Evolutionary conservation across 345 rosid genomes (phyloP).

Genomic region (Hypericum androsaemum): DNA sequence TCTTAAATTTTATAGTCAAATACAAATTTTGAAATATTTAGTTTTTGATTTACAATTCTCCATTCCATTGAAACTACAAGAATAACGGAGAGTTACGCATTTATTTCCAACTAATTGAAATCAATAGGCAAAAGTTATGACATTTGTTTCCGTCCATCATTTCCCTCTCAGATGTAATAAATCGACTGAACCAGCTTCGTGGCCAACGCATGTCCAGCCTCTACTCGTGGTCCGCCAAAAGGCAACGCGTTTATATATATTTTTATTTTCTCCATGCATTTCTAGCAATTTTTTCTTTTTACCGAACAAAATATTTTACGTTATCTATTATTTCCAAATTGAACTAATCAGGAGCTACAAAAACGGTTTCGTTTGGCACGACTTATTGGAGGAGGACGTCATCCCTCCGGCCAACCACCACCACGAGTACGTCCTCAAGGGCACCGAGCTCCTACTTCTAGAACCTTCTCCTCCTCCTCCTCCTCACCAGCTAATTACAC

Average conservation of each 20-base stretch:
- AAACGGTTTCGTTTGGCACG: constrained; percentile 95
- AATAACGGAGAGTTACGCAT: background rate
- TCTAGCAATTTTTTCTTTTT: background rate
- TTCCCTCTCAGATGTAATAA: constrained; percentile 56
- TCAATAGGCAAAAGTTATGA: background rate
- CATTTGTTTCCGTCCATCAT: background rate
- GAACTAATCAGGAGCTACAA: constrained; percentile 63
- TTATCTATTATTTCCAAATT: no score
- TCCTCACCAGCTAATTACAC: constrained; percentile 4
- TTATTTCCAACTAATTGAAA: background rate
- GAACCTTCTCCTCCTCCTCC: constrained; percentile 35
- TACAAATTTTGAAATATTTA: no score
- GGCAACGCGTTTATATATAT: constrained; percentile 36
- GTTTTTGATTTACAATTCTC: no score
- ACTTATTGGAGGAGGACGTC: constrained; percentile 64
- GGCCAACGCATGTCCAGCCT: constrained; percentile 80
- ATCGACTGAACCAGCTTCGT: constrained; percentile 65
- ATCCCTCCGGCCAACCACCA: constrained; percentile 68
- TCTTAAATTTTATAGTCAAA: no score
- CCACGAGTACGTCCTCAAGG: constrained; percentile 85
- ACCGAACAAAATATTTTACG: no score
- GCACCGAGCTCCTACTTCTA: constrained; percentile 52
- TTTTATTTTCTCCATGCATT: constrained; percentile 10
- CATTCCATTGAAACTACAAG: constrained; percentile 12
- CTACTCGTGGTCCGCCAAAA: constrained; percentile 93